These are phyloP conservation scores for Geotrichum histeridarum DNA, from an alignment of 1,139 yeast species.

Conservation along the genomic window DNA sequence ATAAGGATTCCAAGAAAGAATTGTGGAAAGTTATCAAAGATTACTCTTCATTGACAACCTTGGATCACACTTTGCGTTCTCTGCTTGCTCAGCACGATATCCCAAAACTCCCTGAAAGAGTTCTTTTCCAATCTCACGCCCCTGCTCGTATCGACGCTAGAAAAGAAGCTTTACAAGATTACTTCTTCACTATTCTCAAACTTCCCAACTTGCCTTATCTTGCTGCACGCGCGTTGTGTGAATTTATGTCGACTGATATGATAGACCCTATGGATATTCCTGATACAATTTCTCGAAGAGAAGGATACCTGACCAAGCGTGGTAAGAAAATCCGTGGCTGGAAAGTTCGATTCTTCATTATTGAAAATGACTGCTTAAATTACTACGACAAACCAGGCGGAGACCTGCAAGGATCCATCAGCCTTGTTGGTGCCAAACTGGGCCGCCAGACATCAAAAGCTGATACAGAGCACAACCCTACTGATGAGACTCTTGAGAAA, in stretches of 20 bases:
- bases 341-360: constrained; percentile 70
- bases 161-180: constrained; percentile 51
- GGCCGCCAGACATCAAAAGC: constrained; percentile 51
- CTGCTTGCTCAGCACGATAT: constrained; percentile 46
- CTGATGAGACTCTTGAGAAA: constrained; percentile 49
- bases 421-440: constrained; percentile 54
- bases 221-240: constrained; percentile 53
- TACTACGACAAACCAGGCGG: constrained; percentile 61
- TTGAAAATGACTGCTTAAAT: constrained; percentile 60
- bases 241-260: constrained; percentile 64
- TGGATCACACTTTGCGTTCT: constrained; percentile 56
- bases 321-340: constrained; percentile 60
- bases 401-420: constrained; percentile 52
- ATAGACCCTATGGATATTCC: constrained; percentile 60
- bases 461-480: constrained; percentile 24
- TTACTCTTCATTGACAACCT: constrained; percentile 49
- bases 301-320: constrained; percentile 64
- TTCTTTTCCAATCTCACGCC: constrained; percentile 50
- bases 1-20: constrained; percentile 55
- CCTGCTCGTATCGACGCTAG: constrained; percentile 67
- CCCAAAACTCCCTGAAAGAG: constrained; percentile 57
- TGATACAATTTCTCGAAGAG: constrained; percentile 55
- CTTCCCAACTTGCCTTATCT: constrained; percentile 53
- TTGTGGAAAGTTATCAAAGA: constrained; percentile 70
- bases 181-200: constrained; percentile 42